Base-by-base conservation (phyloP, 1,284 basidiomycete species). In the Sanghuangporus baumii region DNA sequence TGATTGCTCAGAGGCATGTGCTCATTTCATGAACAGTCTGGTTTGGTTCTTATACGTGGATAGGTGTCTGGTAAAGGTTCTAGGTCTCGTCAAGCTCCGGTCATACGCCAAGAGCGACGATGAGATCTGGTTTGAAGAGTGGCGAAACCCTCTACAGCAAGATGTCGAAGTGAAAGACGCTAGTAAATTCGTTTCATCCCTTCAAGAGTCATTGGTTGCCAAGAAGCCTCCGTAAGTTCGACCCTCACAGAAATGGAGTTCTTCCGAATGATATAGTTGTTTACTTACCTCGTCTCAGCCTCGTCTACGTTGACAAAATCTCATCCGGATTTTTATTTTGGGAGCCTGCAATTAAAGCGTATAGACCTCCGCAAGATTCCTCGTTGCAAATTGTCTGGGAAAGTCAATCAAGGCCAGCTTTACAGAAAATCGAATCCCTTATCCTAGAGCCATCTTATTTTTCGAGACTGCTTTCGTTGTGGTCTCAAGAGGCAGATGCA, bases 311-410 rank as follows among this genome's bases (percentile, higher is more conserved):
- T 8, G 96, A 98, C 77, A 93, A 94, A 72, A 77, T 89, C 23
- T 76, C 80, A 55, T 91, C 89, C 1, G 96, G 96, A 1, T 98
- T 96, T 81, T 76, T 98, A 57, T 79, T 87, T 0, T 98, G 96
- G 94, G 80, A 85, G 40, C 75, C 84, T 55, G 79, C 78, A 43
- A 79, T 94, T 62, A 87, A 88, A 70, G 93, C 84, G 37, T 94
- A 95, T 70, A 73, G 65, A 70, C 81, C 69, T 69, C 74, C 76
- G 3, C 67, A 75, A 6, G 83, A 78, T 46, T 75, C 77, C n/a
- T 74, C 79, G 14, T 73, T 65, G 50, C 50, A 81, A 0, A 80
- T 88, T 64, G 63, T 72, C 3, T 94, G 94, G 87, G 91, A 96
- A 59, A 47, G 73, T 1, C 74, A 74, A 1, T 93, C 92, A 1